Conservation (phyloP, 148 eudicot genomes). For the Persicaria tinctoria region DNA sequence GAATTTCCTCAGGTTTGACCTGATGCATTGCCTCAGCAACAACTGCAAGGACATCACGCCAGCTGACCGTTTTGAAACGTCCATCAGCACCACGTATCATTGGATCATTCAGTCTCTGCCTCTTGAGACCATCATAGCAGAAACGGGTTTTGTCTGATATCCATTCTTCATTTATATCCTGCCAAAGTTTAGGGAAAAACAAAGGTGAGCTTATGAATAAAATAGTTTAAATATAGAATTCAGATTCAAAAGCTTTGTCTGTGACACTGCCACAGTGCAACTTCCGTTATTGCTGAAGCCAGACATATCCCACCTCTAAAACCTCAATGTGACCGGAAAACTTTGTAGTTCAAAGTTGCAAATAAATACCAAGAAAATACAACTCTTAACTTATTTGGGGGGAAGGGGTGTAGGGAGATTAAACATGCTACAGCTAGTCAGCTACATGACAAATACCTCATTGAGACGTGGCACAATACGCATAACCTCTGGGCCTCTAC, state of each 20-base stretch:
- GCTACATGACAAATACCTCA: slow-evolving; percentile 49
- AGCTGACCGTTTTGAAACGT: slow-evolving; percentile 82
- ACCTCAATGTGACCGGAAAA: neutral
- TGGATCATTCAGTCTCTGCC: slow-evolving; percentile 97
- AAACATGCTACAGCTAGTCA: neutral
- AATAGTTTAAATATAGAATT: neutral
- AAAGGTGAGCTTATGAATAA: neutral
- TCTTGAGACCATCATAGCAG: slow-evolving; percentile 95
- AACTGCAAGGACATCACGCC: slow-evolving; percentile 96
- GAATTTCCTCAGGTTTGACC: slow-evolving; percentile 80
- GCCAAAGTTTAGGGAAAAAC: slow-evolving; percentile 17
- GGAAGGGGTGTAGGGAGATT: neutral
- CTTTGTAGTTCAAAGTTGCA: neutral
- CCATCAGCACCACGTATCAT: slow-evolving; percentile 98
- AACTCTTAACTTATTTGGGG: neutral
- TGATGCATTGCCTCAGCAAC: slow-evolving; percentile 83
- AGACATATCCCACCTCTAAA: neutral
- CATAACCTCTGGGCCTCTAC: slow-evolving; percentile 99
- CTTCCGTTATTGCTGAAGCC: neutral
- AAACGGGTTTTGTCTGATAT: slow-evolving; percentile 97
- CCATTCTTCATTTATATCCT: slow-evolving; percentile 99
- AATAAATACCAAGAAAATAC: neutral
- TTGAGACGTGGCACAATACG: slow-evolving; percentile 87
- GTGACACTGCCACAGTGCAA: neutral
- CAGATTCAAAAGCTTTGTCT: neutral